Evolutionary conservation across 441 rosid species (phyloP).

Genomic region (Macaranga tanarius): DNA sequence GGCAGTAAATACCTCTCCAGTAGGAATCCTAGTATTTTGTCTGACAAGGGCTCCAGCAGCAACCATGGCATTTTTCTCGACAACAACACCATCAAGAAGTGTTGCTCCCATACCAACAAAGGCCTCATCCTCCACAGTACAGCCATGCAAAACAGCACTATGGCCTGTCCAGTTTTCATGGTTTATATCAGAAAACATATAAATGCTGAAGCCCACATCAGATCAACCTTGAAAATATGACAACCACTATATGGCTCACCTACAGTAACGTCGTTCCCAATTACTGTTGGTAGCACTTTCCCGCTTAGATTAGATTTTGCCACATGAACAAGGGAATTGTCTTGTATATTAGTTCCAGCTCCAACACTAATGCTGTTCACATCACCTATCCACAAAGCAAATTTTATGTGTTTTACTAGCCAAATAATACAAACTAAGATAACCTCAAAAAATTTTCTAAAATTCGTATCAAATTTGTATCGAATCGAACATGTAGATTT

Average conservation of each 20-base stretch:
- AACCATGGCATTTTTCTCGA: conserved; percentile 86
- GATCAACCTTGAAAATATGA: neutral
- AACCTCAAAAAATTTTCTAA: neutral
- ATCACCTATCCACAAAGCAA: conserved; percentile 54
- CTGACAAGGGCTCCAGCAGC: conserved; percentile 97
- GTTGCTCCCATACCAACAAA: conserved; percentile 94
- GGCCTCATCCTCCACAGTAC: conserved; percentile 88
- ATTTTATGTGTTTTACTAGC: neutral
- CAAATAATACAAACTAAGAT: neutral
- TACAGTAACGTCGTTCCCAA: conserved; percentile 88
- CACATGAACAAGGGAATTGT: conserved; percentile 90
- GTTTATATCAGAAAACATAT: conserved; percentile 25
- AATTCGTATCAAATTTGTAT: neutral
- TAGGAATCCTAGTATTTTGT: conserved; percentile 78
- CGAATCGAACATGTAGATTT: neutral
- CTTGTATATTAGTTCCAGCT: conserved; percentile 92
- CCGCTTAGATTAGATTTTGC: conserved; percentile 94
- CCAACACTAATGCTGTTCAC: conserved; percentile 81
- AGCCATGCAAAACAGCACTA: conserved; percentile 94
- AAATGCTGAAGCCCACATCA: conserved; percentile 7
- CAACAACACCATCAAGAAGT: conserved; percentile 85
- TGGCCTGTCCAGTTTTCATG: conserved; percentile 59
- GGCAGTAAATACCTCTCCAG: conserved; percentile 66
- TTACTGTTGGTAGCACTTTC: conserved; percentile 75
- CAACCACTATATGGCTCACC: conserved; percentile 46